These are phyloP conservation scores for Tephrocybe sp. DNA, from an alignment of 768 basidiomycete species.

Conservation along the genomic window DNA sequence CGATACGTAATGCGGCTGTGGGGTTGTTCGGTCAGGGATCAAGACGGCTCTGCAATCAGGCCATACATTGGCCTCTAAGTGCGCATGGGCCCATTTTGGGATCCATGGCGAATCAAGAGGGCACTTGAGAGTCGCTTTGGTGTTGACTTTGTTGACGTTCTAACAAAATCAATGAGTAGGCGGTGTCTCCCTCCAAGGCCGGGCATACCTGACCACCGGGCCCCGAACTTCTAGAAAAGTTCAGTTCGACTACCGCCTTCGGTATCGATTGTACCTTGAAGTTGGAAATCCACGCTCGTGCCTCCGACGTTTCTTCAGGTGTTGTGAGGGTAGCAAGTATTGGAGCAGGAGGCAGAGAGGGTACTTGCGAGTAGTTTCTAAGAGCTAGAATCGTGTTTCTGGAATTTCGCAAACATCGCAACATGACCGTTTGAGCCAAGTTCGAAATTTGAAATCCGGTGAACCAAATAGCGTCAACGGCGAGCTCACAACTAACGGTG, in stretches of 20 bases:
- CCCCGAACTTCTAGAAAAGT: constrained; percentile 79
- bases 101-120: constrained; percentile 62
- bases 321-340: constrained; percentile 31
- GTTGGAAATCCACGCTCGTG: constrained; percentile 52
- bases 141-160: constrained; percentile 92
- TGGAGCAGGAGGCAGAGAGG: constrained; percentile 44
- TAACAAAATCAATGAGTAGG: too few species aligned
- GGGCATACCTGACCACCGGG: constrained; percentile 77
- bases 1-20: constrained; percentile 63
- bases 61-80: constrained; percentile 50
- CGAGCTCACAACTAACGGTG: too few species aligned
- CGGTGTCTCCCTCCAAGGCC: too few species aligned
- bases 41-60: background rate
- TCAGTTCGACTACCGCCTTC: constrained; percentile 54
- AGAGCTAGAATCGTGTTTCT: background rate
- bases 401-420: constrained; percentile 5
- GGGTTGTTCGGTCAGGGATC: constrained; percentile 1
- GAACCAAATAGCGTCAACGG: too few species aligned
- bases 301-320: constrained; percentile 43
- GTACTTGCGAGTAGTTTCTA: constrained; percentile 12
- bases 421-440: constrained; percentile 5
- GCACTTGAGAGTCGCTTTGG: constrained; percentile 71
- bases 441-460: too few species aligned
- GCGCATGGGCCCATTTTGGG: constrained; percentile 60
- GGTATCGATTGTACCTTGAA: constrained; percentile 51